Evolutionary conservation across 2,329 filamentous ascomycete genomes (phyloP), one percentile per base, ranked within the genome.

Genomic region (Aspergillus novofumigatus): DNA sequence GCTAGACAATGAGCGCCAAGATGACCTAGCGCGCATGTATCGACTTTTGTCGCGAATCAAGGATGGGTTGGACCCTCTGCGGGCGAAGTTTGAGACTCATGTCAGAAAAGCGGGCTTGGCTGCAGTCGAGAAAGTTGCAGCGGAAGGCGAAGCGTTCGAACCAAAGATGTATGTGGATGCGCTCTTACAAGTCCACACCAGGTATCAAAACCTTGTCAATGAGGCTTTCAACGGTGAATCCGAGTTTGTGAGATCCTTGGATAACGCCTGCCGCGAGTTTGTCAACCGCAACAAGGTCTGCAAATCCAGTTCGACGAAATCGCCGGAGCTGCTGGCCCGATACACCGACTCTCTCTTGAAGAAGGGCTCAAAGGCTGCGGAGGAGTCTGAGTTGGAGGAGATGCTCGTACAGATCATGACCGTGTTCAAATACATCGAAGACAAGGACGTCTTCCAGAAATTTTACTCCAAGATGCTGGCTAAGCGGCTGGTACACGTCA

Each of bases 391-490:
- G 69, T 83, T 97, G 67, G 94, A 99, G 77, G 88, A 89, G 64
- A 89, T 91, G 32, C 80, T 97, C 29, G 86, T 86, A 21, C 91
- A 97, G 73, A 94, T 99, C 68, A 99, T 99, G 94, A 97, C 93
- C 1, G 91, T 99, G 55, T 99, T 99, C 85, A 97, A 97, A 79
- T 99, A 99, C 76, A 97, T 99, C 62, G 94, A 99, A 73, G 95
- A 99, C 77, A 99, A 99, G 81, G 94, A 99, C 70, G 95, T 99
- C 4, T 99, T 99, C 83, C 94, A 97, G 75, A 99, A 97, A 75
- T 99, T 97, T 77, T 99, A 99, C 78, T 96, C 93, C 1, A 90
- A 92, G 61, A 96, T 96, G 88, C 80, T 99, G 66, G 94, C 94
- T 51, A 91, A 96, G 73, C 91, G 94, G 67, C 80, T 99, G 55